A percentile compares a stretch with the other conserved stretches of the same genome.
These are phyloP conservation scores for Cryptococcus neoformans DNA, from an alignment of 1,284 basidiomycete species.

Conservation along the genomic window DNA sequence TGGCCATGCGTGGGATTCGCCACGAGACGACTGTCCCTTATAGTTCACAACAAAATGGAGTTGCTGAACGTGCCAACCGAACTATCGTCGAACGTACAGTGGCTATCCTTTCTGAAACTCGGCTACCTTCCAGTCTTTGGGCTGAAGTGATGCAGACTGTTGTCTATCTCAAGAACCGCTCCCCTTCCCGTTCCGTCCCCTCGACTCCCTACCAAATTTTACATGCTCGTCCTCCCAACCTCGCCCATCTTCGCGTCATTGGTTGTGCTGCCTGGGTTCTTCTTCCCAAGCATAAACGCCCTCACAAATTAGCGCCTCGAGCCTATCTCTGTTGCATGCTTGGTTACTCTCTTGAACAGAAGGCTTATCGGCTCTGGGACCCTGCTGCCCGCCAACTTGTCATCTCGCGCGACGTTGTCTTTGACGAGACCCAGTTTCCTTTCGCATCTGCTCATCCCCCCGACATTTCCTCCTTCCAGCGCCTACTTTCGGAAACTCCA, in stretches of 20 bases:
- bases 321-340: not conserved
- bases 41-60: not conserved
- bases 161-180: slow-evolving; percentile 11
- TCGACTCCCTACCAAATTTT: not conserved
- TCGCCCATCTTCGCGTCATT: not conserved
- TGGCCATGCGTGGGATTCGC: slow-evolving; percentile 24
- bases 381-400: not conserved
- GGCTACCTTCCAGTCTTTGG: slow-evolving; percentile 10
- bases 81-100: not conserved
- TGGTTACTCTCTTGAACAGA: slow-evolving; percentile 5
- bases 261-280: slow-evolving; percentile 5
- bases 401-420: not conserved
- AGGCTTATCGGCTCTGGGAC: slow-evolving; percentile 3
- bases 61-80: not conserved
- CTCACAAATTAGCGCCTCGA: not conserved
- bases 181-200: not conserved
- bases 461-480: no score
- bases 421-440: not conserved
- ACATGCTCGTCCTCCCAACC: not conserved
- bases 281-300: slow-evolving; percentile 1
- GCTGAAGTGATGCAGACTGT: not conserved
- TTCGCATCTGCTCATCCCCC: not conserved
- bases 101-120: slow-evolving; percentile 3
- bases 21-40: not conserved
- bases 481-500: no score